Evolutionary conservation across 78 protist species (phyloP).

Genomic region (Dictyostelium capitatum): DNA sequence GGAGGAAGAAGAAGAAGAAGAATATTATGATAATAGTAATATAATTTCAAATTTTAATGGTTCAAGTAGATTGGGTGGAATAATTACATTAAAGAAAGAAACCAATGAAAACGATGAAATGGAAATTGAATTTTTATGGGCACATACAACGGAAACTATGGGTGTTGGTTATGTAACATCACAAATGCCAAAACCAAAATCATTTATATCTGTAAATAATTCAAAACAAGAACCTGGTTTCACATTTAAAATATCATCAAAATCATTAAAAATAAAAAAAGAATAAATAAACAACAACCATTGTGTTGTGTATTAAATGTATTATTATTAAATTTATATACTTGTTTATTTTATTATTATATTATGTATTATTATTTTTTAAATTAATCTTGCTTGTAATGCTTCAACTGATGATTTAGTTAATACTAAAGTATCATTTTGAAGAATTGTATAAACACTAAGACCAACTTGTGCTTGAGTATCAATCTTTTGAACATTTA

Average conservation of each 20-base stretch:
- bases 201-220: constrained; percentile 18
- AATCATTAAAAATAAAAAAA: neutral
- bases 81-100: constrained; percentile 58
- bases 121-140: constrained; percentile 82
- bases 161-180: constrained; percentile 81
- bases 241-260: constrained; percentile 44
- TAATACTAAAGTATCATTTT: constrained; percentile 57
- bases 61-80: constrained; percentile 69
- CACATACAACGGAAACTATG: constrained; percentile 78
- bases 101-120: constrained; percentile 20
- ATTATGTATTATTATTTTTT: too few relatives aligned
- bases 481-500: constrained; percentile 37
- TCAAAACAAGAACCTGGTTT: neutral
- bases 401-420: constrained; percentile 14
- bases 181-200: constrained; percentile 21
- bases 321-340: too few relatives aligned
- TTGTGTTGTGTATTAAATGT: too few relatives aligned
- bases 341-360: too few relatives aligned
- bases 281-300: neutral
- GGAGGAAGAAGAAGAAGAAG: constrained; percentile 44
- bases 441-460: constrained; percentile 63
- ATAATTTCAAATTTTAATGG: constrained; percentile 20
- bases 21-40: neutral
- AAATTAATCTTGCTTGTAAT: constrained; percentile 19
- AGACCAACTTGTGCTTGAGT: constrained; percentile 40